These are phyloP conservation scores for Spergularia azorica DNA, from an alignment of 179 eudicot genomes.

Conservation along the genomic window DNA sequence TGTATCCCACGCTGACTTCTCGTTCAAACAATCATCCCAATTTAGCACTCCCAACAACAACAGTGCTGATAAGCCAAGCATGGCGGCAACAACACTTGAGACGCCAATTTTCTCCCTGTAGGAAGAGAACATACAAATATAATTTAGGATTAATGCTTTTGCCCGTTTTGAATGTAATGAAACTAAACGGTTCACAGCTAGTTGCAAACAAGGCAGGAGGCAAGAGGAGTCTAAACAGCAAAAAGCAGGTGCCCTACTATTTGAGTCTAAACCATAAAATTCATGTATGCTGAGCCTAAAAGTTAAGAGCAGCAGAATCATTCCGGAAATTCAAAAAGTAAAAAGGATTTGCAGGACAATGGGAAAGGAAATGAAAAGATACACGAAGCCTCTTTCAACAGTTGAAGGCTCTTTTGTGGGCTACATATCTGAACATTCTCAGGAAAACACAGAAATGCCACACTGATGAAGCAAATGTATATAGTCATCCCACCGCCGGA, in stretches of 20 bases:
- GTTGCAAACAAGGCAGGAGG: background rate
- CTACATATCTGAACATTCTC: background rate
- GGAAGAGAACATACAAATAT: background rate
- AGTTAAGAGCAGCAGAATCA: background rate
- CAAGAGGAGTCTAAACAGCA: background rate
- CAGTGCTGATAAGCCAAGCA: conserved; percentile 74
- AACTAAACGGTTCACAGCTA: background rate
- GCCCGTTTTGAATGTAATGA: background rate
- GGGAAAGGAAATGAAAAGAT: background rate
- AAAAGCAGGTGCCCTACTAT: background rate
- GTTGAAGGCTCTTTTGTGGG: background rate
- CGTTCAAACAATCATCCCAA: conserved; percentile 75
- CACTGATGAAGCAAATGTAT: background rate
- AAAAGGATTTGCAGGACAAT: background rate
- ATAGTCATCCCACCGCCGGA: background rate
- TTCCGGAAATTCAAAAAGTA: background rate
- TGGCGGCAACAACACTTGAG: conserved; percentile 79
- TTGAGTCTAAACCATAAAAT: background rate
- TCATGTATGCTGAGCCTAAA: background rate
- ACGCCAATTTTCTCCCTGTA: conserved; percentile 62
- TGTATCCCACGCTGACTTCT: conserved; percentile 86
- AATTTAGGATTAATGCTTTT: background rate
- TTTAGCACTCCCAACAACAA: conserved; percentile 65
- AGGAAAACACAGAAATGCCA: background rate
- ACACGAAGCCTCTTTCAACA: background rate